A percentile compares a stretch with the other conserved stretches of the same genome.
Conservation (phyloP, 78 protist genomes). For the Salpingoeca rosetta region DNA sequence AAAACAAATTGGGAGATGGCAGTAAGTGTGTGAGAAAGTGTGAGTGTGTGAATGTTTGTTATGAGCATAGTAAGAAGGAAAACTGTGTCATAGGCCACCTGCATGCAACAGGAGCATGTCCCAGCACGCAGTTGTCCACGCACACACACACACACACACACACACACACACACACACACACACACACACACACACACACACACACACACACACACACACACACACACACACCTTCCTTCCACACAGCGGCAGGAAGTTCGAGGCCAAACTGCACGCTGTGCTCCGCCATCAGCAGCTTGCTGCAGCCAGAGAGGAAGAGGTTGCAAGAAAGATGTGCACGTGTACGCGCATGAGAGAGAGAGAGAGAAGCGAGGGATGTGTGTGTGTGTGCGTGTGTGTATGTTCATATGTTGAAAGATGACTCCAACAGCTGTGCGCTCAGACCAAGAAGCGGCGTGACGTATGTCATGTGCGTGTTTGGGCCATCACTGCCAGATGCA, state of each 20-base stretch:
- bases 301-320: not conserved
- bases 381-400: no score
- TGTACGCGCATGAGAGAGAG: no score
- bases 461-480: no score
- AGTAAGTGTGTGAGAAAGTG: not conserved
- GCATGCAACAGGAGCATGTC: not conserved
- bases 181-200: conserved; percentile 2
- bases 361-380: no score
- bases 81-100: not conserved
- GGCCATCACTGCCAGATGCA: no score
- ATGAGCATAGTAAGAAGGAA: not conserved
- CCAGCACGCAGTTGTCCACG: not conserved
- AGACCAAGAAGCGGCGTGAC: no score
- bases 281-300: not conserved
- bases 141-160: conserved; percentile 7
- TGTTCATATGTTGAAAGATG: no score
- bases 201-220: not conserved
- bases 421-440: no score
- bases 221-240: not conserved
- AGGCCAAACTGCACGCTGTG: not conserved
- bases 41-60: not conserved
- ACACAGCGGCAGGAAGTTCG: not conserved
- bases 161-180: not conserved
- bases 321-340: not conserved
- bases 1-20: not conserved